Evolutionary conservation across 371 early-diverging fungal species (phyloP).

Genomic region (Haplosporangium sp.): DNA sequence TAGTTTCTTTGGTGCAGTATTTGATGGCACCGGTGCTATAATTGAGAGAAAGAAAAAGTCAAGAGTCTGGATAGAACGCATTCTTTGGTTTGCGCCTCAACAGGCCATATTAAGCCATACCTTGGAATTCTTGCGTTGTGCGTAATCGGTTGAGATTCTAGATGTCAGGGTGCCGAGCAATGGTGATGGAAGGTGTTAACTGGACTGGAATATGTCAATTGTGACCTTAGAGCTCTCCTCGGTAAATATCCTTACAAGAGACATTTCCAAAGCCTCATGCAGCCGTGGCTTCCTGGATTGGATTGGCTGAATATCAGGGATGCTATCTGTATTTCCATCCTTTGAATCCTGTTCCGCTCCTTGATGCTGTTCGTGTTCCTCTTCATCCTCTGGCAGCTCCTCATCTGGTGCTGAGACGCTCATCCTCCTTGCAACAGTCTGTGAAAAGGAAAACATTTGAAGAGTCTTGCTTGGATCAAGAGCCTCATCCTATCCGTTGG

Average conservation of each 20-base stretch:
- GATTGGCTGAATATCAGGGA: too few relatives aligned
- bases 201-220: too few relatives aligned
- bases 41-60: background rate
- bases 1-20: conserved; percentile 5
- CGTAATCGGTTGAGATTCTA: too few relatives aligned
- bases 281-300: conserved; percentile 14
- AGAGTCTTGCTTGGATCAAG: conserved; percentile 42
- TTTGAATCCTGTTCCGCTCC: conserved; percentile 9
- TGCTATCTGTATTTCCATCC: background rate
- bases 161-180: too few relatives aligned
- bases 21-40: conserved; percentile 11
- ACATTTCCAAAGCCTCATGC: conserved; percentile 32
- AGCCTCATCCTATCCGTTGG: conserved; percentile 24
- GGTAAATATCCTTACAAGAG: conserved; percentile 4
- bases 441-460: conserved; percentile 42
- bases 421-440: background rate
- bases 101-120: background rate
- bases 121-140: conserved; percentile 3
- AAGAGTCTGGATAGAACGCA: background rate
- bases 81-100: too few relatives aligned
- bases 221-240: background rate
- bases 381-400: conserved; percentile 8
- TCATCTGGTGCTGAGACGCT: background rate
- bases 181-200: too few relatives aligned
- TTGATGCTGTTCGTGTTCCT: conserved; percentile 11